These are phyloP conservation scores for Fraxinus floribunda DNA, from an alignment of 305 asterid genomes.

Conservation along the genomic window DNA sequence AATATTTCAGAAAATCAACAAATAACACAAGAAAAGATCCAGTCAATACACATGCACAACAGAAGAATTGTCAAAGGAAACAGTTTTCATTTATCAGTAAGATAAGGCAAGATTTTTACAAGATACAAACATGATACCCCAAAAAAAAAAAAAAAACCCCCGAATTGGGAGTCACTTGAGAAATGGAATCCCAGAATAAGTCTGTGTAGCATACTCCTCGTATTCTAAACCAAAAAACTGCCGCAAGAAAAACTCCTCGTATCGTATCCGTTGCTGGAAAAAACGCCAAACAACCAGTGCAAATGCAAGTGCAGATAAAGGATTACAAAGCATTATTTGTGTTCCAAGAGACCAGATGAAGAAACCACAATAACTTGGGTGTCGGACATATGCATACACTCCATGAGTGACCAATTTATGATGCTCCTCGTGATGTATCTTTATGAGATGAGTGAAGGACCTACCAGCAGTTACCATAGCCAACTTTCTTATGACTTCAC, in stretches of 20 bases:
- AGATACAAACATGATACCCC: background rate
- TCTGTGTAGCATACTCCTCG: slow-evolving; percentile 55
- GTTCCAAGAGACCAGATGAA: slow-evolving; percentile 83
- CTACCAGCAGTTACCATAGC: slow-evolving; percentile 87
- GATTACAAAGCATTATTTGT: slow-evolving; percentile 84
- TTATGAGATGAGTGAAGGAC: slow-evolving; percentile 81
- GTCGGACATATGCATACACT: slow-evolving; percentile 54
- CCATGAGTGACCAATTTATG: slow-evolving; percentile 75
- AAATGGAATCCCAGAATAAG: slow-evolving; percentile 75
- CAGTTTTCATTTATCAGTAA: background rate
- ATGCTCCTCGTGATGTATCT: slow-evolving; percentile 54
- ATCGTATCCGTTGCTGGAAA: slow-evolving; percentile 62
- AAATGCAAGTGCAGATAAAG: slow-evolving; percentile 59
- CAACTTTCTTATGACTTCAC: slow-evolving; percentile 66
- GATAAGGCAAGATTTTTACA: background rate
- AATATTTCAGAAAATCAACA: background rate
- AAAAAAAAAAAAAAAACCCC: background rate
- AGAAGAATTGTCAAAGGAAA: background rate
- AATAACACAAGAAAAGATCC: background rate
- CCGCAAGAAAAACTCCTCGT: slow-evolving; percentile 78
- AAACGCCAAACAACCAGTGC: slow-evolving; percentile 67
- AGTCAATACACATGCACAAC: background rate
- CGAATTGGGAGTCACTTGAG: slow-evolving; percentile 42
- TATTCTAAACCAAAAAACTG: slow-evolving; percentile 69
- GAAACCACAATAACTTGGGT: slow-evolving; percentile 87